Conservation (phyloP, 169 alveolate species). For the Toxoplasma gondii region DNA sequence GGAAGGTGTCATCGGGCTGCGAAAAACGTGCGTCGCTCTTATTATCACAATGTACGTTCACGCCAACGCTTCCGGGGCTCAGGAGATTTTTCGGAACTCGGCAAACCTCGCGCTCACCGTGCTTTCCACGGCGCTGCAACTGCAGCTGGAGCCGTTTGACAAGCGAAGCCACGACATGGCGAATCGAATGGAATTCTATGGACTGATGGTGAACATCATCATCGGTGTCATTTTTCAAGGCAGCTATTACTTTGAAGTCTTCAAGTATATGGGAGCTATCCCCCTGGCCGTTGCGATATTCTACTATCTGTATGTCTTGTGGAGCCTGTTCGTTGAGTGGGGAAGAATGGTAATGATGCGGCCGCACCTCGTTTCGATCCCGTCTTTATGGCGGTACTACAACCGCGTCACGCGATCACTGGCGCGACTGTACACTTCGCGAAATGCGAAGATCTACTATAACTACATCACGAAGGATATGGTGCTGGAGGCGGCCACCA, state of each 20-base stretch:
- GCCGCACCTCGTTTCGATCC: constrained; percentile 64
- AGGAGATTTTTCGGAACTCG: constrained; percentile 66
- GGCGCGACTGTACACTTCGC: constrained; percentile 68
- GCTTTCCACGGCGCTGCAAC: constrained; percentile 55
- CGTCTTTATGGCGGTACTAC: constrained; percentile 69
- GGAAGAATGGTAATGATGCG: constrained; percentile 72
- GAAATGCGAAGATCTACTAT: constrained; percentile 69
- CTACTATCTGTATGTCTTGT: constrained; percentile 63
- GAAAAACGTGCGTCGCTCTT: constrained; percentile 59
- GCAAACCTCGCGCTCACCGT: constrained; percentile 60
- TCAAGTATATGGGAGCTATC: constrained; percentile 65
- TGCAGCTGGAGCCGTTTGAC: constrained; percentile 68
- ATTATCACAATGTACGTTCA: constrained; percentile 57
- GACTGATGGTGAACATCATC: constrained; percentile 58
- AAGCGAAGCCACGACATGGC: constrained; percentile 66
- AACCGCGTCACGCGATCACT: constrained; percentile 67
- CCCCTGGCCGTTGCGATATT: constrained; percentile 51
- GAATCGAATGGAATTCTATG: constrained; percentile 65
- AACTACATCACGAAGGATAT: constrained; percentile 70
- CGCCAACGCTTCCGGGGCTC: constrained; percentile 60
- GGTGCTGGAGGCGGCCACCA: constrained; percentile 72
- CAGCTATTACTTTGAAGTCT: constrained; percentile 54
- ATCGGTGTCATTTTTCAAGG: constrained; percentile 68
- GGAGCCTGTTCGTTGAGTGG: constrained; percentile 71
- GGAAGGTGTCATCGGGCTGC: constrained; percentile 60